A percentile compares a stretch with the other conserved stretches of the same genome.
phyloP scores from a whole-genome alignment of 441 rosid genomes.

The Euphorbia celastroides region DNA sequence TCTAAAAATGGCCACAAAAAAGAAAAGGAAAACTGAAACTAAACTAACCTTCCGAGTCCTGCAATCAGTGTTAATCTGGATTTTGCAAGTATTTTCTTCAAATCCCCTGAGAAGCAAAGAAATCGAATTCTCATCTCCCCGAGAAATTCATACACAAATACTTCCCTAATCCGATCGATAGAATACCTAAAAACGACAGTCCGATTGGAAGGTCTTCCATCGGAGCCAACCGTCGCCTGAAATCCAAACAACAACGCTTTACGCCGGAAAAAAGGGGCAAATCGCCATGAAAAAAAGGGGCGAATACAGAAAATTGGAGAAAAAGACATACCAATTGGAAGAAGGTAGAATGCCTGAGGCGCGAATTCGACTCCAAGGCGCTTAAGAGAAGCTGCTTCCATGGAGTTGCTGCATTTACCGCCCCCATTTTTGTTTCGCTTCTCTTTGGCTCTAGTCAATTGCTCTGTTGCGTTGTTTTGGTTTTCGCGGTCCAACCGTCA shows the following conservation, averaged over 20 bases:
- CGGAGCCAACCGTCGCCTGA: constrained; percentile 72
- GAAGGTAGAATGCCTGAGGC: constrained; percentile 59
- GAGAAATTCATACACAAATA: neutral
- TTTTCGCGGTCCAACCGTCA: too few relatives aligned
- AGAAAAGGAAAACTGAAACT: neutral
- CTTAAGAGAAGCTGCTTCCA: constrained; percentile 79
- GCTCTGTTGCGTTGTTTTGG: too few relatives aligned
- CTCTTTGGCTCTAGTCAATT: neutral
- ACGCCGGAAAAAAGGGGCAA: neutral
- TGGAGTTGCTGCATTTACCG: constrained; percentile 27
- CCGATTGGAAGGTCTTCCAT: constrained; percentile 82
- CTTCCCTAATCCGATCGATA: neutral
- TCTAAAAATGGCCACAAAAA: neutral
- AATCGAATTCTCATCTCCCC: neutral
- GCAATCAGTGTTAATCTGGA: constrained; percentile 63
- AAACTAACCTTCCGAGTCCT: constrained; percentile 58
- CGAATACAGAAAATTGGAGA: neutral
- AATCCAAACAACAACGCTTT: constrained; percentile 14
- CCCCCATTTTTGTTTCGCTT: constrained; percentile 7
- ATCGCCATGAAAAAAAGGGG: neutral
- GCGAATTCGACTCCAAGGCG: constrained; percentile 67
- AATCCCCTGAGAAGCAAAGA: constrained; percentile 51
- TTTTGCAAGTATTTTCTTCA: constrained; percentile 47
- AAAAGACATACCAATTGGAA: constrained; percentile 43
- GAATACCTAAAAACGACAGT: constrained; percentile 70